These are phyloP conservation scores for Xylariaceae sp. DNA, from an alignment of 2,329 filamentous ascomycete genomes.

Conservation along the genomic window DNA sequence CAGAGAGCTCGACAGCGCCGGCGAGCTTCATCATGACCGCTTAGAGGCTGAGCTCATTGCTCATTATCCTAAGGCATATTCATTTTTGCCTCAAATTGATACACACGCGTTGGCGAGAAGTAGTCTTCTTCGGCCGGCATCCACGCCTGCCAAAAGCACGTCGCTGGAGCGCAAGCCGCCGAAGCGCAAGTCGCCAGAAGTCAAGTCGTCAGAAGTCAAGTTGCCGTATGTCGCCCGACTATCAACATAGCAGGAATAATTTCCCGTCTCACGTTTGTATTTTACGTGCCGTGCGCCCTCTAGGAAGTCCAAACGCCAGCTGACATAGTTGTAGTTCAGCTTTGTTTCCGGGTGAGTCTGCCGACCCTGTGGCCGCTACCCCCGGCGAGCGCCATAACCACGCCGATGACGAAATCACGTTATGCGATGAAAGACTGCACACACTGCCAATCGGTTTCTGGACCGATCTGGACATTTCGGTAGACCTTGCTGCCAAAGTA, in stretches of 20 bases:
- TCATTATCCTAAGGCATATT: slow-evolving; percentile 25
- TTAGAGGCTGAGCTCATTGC: slow-evolving; percentile 26
- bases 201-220: neutral
- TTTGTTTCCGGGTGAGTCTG: neutral
- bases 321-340: neutral
- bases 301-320: neutral
- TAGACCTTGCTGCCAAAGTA: slow-evolving; percentile 9
- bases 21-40: slow-evolving; percentile 1
- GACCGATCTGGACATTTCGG: slow-evolving; percentile 11
- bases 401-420: neutral
- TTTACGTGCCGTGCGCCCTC: neutral
- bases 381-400: neutral
- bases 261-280: neutral
- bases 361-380: neutral
- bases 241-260: neutral
- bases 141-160: too few species aligned
- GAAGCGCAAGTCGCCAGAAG: slow-evolving; percentile 3
- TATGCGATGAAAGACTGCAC: slow-evolving; percentile 11
- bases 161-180: neutral
- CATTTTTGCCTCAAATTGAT: slow-evolving; percentile 13
- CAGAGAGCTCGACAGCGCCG: neutral
- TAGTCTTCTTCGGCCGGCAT: slow-evolving; percentile 5
- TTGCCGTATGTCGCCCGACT: neutral
- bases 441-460: slow-evolving; percentile 9
- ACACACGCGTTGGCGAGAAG: slow-evolving; percentile 3